Evolutionary conservation across 2,329 filamentous ascomycete species (phyloP), one percentile per base, ranked within the genome.

Genomic region (Metarhizium album): DNA sequence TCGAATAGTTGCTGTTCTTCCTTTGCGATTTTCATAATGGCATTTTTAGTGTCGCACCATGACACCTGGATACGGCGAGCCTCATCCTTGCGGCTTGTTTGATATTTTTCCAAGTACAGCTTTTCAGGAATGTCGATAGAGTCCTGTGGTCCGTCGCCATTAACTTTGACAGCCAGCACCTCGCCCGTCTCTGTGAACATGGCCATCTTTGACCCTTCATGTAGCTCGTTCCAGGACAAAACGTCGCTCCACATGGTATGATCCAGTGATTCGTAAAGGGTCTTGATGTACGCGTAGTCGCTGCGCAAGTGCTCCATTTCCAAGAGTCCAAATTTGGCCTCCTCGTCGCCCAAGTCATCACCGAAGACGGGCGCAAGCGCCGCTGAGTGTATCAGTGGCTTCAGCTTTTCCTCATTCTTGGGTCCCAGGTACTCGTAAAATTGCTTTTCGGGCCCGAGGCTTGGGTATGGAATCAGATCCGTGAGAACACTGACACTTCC

Each of bases 41-140:
- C 59, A 29, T 54, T 57, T 48, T 67, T 68, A 4, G 62, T 65
- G 18, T 65, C 58, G 37, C 59, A 60, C 64, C 62, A 67, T 1
- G 60, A 67, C 13, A 53, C 52, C 53, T 74, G 71, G 42, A 79
- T 75, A 7, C 68, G 66, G 8, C 70, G 54, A 14, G 76, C 73
- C 48, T 74, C 70, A 11, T 73, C 64, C 50, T 70, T 72, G 14
- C 71, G 69, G 11, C 58, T 62, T 46, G 67, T 64, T 48, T 77
- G 61, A 52, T 80, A 81, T n/a, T 70, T 72, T 59, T 80, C 77
- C 1, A 75, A 72, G 55, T 78, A 80, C 54, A 79, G 71, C 13
- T 72, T 63, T 42, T 65, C 62, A 5, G 78, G 78, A 33, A 81
- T 71, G 3, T 78, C 73, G 42, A 78, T 66, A 2, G 67, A 67